A percentile compares a stretch with the other conserved stretches of the same genome.
These are phyloP conservation scores for Dimocarpus longan DNA, from an alignment of 345 rosid species.

Conservation along the genomic window DNA sequence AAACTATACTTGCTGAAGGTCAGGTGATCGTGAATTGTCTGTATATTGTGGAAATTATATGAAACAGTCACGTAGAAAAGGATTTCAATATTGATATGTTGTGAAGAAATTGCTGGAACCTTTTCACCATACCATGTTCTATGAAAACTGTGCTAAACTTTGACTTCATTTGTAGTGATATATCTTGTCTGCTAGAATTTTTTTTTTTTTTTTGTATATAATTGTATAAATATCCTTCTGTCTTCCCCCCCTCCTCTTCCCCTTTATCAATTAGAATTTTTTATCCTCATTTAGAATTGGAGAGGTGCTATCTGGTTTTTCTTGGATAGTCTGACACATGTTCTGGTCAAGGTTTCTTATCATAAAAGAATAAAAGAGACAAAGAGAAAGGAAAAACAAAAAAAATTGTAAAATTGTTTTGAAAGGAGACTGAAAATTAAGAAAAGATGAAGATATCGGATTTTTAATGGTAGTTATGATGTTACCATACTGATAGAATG, in stretches of 20 bases:
- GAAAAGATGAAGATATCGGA: not conserved
- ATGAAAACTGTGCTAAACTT: not conserved
- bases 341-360: not conserved
- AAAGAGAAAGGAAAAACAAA: not conserved
- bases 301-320: not conserved
- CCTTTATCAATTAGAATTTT: not conserved
- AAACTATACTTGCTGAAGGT: not conserved
- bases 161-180: not conserved
- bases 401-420: not conserved
- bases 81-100: conserved; percentile 7
- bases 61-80: not conserved
- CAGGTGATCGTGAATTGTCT: not conserved
- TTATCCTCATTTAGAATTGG: not conserved
- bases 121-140: not conserved
- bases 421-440: not conserved
- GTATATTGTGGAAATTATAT: not conserved
- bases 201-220: not conserved
- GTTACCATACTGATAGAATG: not conserved
- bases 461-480: not conserved
- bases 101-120: not conserved
- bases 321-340: not conserved
- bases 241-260: not conserved
- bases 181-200: not conserved
- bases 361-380: not conserved
- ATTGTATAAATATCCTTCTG: not conserved